phyloP scores from a whole-genome alignment of 768 basidiomycete genomes.

The Podaxis mareebaensis region DNA sequence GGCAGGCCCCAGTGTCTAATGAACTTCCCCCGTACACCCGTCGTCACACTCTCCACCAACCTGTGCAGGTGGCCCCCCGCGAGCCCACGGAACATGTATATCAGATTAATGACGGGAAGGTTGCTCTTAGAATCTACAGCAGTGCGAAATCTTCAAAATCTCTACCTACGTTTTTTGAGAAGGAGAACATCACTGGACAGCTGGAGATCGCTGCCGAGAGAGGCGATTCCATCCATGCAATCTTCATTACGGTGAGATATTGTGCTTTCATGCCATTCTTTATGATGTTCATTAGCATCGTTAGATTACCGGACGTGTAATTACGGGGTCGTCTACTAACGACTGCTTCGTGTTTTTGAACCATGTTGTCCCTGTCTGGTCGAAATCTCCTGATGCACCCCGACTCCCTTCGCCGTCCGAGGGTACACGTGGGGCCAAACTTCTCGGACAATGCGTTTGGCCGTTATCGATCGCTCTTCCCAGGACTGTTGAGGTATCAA shows the following conservation, averaged over 20 bases:
- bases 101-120: constrained; percentile 41
- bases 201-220: constrained; percentile 49
- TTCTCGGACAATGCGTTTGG: constrained; percentile 49
- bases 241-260: constrained; percentile 41
- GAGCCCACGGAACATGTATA: constrained; percentile 53
- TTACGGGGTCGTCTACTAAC: constrained; percentile 45
- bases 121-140: constrained; percentile 47
- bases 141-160: constrained; percentile 54
- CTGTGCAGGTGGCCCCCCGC: constrained; percentile 34
- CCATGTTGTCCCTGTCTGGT: constrained; percentile 48
- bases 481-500: constrained; percentile 38
- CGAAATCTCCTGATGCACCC: constrained; percentile 41
- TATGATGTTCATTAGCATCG: not conserved
- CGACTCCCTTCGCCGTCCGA: constrained; percentile 43
- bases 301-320: constrained; percentile 52
- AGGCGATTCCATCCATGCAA: constrained; percentile 52
- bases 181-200: constrained; percentile 49
- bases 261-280: not conserved
- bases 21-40: constrained; percentile 53
- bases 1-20: constrained; percentile 48
- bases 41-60: constrained; percentile 43
- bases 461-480: constrained; percentile 49
- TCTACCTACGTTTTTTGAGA: constrained; percentile 54
- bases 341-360: constrained; percentile 47
- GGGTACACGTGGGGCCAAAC: constrained; percentile 40